These are phyloP conservation scores for Fusarium beomiforme DNA, from an alignment of 2,329 filamentous ascomycete species.

Conservation along the genomic window DNA sequence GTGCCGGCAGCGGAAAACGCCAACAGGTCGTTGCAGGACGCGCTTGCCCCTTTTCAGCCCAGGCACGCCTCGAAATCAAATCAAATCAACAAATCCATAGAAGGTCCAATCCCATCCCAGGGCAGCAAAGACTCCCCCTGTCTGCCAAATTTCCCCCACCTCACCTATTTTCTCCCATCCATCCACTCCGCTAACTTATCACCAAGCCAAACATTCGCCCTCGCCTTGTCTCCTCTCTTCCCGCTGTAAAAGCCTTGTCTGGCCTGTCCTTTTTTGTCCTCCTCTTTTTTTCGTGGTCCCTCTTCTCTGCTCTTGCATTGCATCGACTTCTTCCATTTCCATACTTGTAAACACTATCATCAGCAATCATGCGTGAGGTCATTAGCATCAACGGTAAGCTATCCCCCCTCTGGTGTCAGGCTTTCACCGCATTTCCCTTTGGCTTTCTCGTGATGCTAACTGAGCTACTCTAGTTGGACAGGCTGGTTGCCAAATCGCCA, in stretches of 20 bases:
- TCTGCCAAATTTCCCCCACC: slow-evolving; percentile 58
- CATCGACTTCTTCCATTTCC: slow-evolving; percentile 45
- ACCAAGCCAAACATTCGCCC: slow-evolving; percentile 42
- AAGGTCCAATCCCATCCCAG: slow-evolving; percentile 40
- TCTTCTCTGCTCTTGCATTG: slow-evolving; percentile 48
- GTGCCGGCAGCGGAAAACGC: slow-evolving; percentile 32
- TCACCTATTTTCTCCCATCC: slow-evolving; percentile 52
- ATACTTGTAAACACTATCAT: slow-evolving; percentile 38
- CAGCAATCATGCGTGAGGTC: slow-evolving; percentile 93
- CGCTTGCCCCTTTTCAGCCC: slow-evolving; percentile 48
- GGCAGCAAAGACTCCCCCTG: slow-evolving; percentile 47
- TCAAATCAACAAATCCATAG: slow-evolving; percentile 51
- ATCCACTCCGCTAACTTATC: slow-evolving; percentile 41
- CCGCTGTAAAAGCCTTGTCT: slow-evolving; percentile 45
- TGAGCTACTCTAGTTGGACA: slow-evolving; percentile 82
- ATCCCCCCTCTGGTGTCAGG: slow-evolving; percentile 40
- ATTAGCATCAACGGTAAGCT: slow-evolving; percentile 97
- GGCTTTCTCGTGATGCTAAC: slow-evolving; percentile 58
- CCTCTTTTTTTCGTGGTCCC: slow-evolving; percentile 39
- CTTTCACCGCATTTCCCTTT: slow-evolving; percentile 55
- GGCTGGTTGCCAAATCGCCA: slow-evolving; percentile 99
- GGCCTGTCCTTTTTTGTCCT: slow-evolving; percentile 41
- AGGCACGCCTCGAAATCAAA: slow-evolving; percentile 46
- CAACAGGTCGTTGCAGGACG: slow-evolving; percentile 43
- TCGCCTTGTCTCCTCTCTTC: slow-evolving; percentile 39